A percentile compares a stretch with the other conserved stretches of the same genome.
phyloP scores from a whole-genome alignment of 768 basidiomycete genomes.

The Leucogyrophana mollusca region DNA sequence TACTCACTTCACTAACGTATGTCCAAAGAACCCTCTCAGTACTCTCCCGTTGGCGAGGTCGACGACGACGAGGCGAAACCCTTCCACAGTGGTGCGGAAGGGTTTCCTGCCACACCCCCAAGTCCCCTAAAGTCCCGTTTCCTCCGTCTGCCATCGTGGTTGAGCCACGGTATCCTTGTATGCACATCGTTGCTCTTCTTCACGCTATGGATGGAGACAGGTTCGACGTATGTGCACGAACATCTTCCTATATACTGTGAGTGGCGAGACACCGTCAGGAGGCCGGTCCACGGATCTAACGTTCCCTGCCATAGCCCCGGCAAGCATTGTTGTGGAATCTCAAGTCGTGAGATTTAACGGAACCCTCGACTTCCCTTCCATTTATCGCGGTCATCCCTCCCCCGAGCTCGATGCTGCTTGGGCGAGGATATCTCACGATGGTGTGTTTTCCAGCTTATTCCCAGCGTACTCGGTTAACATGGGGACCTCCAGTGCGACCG shows the following conservation, averaged over 20 bases:
- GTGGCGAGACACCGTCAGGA: background rate
- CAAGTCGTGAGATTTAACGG: background rate
- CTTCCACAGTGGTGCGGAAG: background rate
- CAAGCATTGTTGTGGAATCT: slow-evolving; percentile 8
- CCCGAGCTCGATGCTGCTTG: background rate
- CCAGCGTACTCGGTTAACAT: background rate
- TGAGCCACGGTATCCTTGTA: no score
- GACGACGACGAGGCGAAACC: background rate
- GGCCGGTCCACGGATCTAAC: background rate
- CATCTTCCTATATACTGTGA: slow-evolving; percentile 1
- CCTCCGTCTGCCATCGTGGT: no score
- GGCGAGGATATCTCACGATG: background rate
- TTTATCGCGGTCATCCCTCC: background rate
- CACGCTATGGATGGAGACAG: no score
- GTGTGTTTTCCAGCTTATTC: background rate
- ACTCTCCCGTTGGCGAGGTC: background rate
- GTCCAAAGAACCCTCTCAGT: background rate
- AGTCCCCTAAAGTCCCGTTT: background rate
- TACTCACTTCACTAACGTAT: no score
- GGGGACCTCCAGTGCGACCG: background rate
- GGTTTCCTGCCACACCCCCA: background rate
- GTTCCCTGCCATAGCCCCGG: background rate
- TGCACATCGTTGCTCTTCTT: no score
- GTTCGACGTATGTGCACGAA: background rate
- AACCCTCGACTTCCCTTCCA: background rate